A percentile compares a stretch with the other conserved stretches of the same genome.
phyloP scores from a whole-genome alignment of 768 basidiomycete species.

The Chlorophyllum brunneum region DNA sequence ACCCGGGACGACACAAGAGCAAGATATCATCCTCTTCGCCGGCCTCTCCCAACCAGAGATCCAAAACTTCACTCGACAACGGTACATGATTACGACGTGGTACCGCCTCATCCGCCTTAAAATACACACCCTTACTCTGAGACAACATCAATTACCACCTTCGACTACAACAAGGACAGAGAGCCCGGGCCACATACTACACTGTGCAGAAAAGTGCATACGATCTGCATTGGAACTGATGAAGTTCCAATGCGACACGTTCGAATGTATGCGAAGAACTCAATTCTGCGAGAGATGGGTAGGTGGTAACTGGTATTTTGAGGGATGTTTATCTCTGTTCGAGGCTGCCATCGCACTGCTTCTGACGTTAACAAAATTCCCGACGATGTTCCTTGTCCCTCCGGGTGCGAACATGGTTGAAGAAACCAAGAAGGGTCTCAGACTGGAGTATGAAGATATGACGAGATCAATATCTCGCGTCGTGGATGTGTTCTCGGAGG shows the following conservation, averaged over 20 bases:
- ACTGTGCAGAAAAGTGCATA: constrained; percentile 36
- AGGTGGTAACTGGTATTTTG: constrained; percentile 32
- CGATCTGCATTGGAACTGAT: constrained; percentile 38
- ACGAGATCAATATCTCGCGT: constrained; percentile 2
- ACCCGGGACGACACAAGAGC: constrained; percentile 20
- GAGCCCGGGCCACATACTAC: constrained; percentile 23
- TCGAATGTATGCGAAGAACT: constrained; percentile 20
- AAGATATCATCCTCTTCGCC: constrained; percentile 22
- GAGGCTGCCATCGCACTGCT: constrained; percentile 45
- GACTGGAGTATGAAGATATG: constrained; percentile 8
- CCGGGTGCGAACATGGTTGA: background rate
- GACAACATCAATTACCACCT: constrained; percentile 17
- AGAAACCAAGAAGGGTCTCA: background rate
- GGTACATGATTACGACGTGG: constrained; percentile 43
- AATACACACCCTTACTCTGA: constrained; percentile 39
- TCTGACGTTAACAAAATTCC: constrained; percentile 35
- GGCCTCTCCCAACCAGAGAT: constrained; percentile 27
- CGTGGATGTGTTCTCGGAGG: constrained; percentile 5
- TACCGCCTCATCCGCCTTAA: constrained; percentile 42
- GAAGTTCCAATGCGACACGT: constrained; percentile 37
- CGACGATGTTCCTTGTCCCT: constrained; percentile 12
- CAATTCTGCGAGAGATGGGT: constrained; percentile 1
- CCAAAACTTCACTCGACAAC: constrained; percentile 32
- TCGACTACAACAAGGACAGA: constrained; percentile 15
- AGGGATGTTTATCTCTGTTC: constrained; percentile 41